These are phyloP conservation scores for Sungouiella blattae DNA, from an alignment of 805 yeast genomes.

Conservation along the genomic window DNA sequence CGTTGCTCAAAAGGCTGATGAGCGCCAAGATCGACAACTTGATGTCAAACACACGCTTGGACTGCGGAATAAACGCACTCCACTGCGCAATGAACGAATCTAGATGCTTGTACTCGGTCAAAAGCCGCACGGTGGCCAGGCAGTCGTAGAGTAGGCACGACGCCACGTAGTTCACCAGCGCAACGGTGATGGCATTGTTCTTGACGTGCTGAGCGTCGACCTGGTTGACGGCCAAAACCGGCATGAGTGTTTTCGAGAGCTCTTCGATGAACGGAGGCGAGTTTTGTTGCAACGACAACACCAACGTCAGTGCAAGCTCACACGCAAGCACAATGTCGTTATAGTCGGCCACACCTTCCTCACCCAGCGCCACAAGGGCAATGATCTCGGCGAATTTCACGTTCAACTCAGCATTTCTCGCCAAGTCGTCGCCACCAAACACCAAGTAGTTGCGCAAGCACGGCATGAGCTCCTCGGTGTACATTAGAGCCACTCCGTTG, in stretches of 20 bases:
- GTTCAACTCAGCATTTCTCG: conserved; percentile 41
- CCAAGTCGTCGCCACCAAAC: conserved; percentile 41
- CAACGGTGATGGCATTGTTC: conserved; percentile 41
- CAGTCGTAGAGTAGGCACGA: conserved; percentile 65
- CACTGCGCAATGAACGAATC: conserved; percentile 55
- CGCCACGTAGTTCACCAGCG: conserved; percentile 58
- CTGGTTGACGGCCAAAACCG: conserved; percentile 23
- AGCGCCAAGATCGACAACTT: conserved; percentile 72
- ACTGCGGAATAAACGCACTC: conserved; percentile 54
- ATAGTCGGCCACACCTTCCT: conserved; percentile 44
- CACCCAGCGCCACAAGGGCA: conserved; percentile 40
- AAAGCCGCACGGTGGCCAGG: conserved; percentile 43
- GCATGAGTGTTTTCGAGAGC: conserved; percentile 43
- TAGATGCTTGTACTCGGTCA: conserved; percentile 43
- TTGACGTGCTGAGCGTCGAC: conserved; percentile 26
- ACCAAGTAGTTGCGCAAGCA: conserved; percentile 71
- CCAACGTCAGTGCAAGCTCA: conserved; percentile 61
- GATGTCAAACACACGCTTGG: conserved; percentile 74
- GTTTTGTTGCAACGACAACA: conserved; percentile 52
- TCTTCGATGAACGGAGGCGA: conserved; percentile 44
- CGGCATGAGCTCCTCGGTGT: conserved; percentile 72
- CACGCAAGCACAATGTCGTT: conserved; percentile 58
- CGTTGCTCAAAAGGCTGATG: conserved; percentile 40
- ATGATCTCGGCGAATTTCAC: conserved; percentile 52
- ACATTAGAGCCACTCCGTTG: conserved; percentile 55